These are phyloP conservation scores for Colletotrichum agaves DNA, from an alignment of 2,329 filamentous ascomycete genomes.

Conservation along the genomic window DNA sequence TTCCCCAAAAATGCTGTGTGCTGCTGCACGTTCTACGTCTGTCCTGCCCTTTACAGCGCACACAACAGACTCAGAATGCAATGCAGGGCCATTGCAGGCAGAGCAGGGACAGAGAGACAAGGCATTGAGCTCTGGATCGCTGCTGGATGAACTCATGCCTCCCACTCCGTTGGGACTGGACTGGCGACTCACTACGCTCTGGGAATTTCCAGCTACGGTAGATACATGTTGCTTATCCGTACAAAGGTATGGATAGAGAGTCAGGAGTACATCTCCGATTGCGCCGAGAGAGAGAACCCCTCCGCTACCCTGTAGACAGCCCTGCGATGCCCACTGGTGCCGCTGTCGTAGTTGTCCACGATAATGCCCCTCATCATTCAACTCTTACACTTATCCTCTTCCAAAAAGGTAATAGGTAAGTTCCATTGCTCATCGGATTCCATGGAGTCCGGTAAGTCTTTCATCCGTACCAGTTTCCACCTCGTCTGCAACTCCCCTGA, in stretches of 20 bases:
- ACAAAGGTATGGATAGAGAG: too few relatives aligned
- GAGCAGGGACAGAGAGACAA: neutral
- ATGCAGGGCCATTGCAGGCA: neutral
- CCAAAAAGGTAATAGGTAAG: too few relatives aligned
- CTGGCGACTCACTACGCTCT: too few relatives aligned
- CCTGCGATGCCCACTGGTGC: neutral
- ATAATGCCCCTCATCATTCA: too few relatives aligned
- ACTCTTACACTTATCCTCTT: too few relatives aligned
- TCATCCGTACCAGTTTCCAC: neutral
- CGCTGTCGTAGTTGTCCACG: neutral
- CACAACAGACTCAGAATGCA: neutral
- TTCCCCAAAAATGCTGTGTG: too few relatives aligned
- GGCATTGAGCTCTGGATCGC: neutral
- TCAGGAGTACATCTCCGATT: too few relatives aligned
- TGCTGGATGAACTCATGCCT: conserved; percentile 16
- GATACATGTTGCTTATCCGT: too few relatives aligned
- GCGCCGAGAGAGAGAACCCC: neutral
- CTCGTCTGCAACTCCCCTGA: conserved; percentile 1
- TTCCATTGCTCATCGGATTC: neutral
- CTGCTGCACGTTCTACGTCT: too few relatives aligned
- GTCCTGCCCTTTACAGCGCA: too few relatives aligned
- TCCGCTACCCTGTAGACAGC: neutral
- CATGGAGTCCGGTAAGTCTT: neutral
- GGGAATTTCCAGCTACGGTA: too few relatives aligned
- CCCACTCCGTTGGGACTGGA: conserved; percentile 15